A percentile compares a stretch with the other conserved stretches of the same genome.
These are phyloP conservation scores for Fonsecaea multimorphosa DNA, from an alignment of 2,329 filamentous ascomycete genomes.

Conservation along the genomic window DNA sequence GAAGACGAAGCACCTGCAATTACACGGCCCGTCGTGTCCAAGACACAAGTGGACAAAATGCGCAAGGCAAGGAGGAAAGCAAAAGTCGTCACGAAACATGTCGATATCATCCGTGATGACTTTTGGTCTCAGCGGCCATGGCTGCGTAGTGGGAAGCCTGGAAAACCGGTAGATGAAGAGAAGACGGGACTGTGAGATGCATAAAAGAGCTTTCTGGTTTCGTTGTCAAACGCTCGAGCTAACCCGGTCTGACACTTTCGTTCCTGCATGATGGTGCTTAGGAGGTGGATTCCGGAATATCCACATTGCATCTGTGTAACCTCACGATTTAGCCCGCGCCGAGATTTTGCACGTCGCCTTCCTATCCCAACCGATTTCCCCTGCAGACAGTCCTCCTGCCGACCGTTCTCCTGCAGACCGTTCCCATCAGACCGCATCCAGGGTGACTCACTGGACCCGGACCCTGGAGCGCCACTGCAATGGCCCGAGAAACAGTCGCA, in stretches of 20 bases:
- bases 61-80: slow-evolving; percentile 82
- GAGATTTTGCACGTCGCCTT: too few relatives aligned
- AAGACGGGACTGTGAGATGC: neutral
- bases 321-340: too few relatives aligned
- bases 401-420: too few relatives aligned
- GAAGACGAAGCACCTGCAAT: neutral
- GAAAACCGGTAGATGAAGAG: slow-evolving; percentile 10
- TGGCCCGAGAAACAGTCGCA: neutral
- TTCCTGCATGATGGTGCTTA: too few relatives aligned
- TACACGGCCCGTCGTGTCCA: slow-evolving; percentile 51
- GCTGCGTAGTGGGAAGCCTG: slow-evolving; percentile 54
- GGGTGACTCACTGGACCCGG: too few relatives aligned
- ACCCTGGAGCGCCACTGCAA: too few relatives aligned
- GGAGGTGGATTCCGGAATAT: too few relatives aligned
- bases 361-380: too few relatives aligned
- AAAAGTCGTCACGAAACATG: slow-evolving; percentile 77
- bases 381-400: too few relatives aligned
- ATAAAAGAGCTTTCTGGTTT: neutral
- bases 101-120: slow-evolving; percentile 93
- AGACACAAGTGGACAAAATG: slow-evolving; percentile 82
- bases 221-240: neutral
- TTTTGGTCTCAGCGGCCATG: slow-evolving; percentile 92
- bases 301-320: too few relatives aligned
- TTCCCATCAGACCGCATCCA: too few relatives aligned
- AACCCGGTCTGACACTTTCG: too few relatives aligned